Percentiles rank a stretch among this genome's conserved stretches.
These are phyloP conservation scores for Stentor coeruleus DNA, from an alignment of 73 alveolate species.

Conservation along the genomic window DNA sequence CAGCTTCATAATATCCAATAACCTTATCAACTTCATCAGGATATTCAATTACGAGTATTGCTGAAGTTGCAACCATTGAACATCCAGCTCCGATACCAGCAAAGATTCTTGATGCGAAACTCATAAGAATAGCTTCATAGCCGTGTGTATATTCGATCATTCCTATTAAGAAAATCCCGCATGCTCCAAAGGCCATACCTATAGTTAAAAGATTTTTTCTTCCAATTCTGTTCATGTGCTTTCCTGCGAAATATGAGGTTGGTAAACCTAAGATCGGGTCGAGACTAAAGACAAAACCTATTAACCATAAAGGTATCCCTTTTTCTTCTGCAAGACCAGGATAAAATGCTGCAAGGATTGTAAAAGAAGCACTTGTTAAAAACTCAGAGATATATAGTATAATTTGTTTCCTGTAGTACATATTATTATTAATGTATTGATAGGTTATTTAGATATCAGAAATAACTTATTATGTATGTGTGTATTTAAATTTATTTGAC, in stretches of 20 bases:
- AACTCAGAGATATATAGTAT: no score
- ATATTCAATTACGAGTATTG: neutral
- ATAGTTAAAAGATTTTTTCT: neutral
- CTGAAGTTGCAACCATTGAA: neutral
- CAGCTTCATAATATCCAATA: neutral
- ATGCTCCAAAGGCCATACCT: neutral
- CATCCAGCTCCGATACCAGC: constrained; percentile 20
- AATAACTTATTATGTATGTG: no score
- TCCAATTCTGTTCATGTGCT: neutral
- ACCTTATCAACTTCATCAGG: neutral
- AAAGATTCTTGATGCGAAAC: neutral
- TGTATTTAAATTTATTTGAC: no score
- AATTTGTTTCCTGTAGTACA: no score
- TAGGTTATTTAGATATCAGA: no score
- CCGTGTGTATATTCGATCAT: neutral
- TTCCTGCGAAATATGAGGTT: neutral
- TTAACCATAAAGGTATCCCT: neutral
- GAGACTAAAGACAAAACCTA: neutral
- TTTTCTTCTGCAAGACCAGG: neutral
- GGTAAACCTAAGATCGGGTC: neutral
- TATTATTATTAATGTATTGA: no score
- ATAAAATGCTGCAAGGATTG: constrained; percentile 8
- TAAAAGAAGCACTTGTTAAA: neutral
- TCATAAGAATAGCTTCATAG: neutral
- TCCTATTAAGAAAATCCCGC: neutral